Base-by-base conservation (phyloP, 257 asterid genomes). In the Gentiana macrophylla region DNA sequence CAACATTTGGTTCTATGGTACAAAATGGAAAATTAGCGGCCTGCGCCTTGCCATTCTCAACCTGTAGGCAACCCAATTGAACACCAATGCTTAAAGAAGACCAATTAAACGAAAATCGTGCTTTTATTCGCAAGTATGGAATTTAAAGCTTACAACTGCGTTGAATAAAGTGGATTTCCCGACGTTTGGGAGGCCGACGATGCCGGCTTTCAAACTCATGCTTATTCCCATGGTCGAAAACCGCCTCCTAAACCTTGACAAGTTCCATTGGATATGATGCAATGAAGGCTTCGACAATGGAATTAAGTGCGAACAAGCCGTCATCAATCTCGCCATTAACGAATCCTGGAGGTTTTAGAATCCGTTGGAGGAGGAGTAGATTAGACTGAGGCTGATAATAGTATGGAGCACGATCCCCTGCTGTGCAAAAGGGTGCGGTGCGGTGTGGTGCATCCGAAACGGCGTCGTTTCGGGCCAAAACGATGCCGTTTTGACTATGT, bases 21-120 rank as follows among this genome's bases (percentile, higher is more conserved):
- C 98, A 91, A 66, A 91, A 91, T 1, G 96, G 96, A 63, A 82
- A 86, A 79, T 90, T 91, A 49, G 96, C 98, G 61, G 98, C 98
- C 73, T 91, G 98, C 68, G 96, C 98, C 64, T 87, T 91, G 52
- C 96, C 98, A 74, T 87, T 91, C 71, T 91, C 98, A 68, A 91
- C 98, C 98, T 91, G 77, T 51, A 60, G 52, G 50, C 6, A 72
- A 59, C 1, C 71, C 35, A 60, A 56, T 55, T 46, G 58, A 35
- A 51, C 37, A 47, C 15, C 55, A 53, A 2, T 50, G 41, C 10
- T 12, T 12, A 47, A 12, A 12, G 4, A 43, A 32, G 24, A 34
- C 15, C 6, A 8, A 56, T 7, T 56, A 10, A 3, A 3, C 46
- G 0, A 41, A 3, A 4, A 5, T 37, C 7, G 36, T 35, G 50